These are phyloP conservation scores for Hypoxylon perforatum DNA, from an alignment of 495 filamentous ascomycete genomes.

Conservation along the genomic window DNA sequence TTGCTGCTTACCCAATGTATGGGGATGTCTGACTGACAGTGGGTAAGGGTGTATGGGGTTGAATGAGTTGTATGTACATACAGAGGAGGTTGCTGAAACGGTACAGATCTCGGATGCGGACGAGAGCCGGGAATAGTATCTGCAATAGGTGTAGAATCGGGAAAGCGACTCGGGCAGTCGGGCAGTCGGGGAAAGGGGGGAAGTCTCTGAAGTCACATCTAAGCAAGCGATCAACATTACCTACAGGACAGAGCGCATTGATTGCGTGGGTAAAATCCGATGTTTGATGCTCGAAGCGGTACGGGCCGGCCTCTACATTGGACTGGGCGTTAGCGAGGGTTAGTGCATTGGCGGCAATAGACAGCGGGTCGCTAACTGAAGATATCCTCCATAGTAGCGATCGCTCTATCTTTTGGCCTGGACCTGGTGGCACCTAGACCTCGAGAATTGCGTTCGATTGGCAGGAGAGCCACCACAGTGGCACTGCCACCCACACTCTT, in stretches of 20 bases:
- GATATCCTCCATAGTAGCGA: slow-evolving; percentile 16
- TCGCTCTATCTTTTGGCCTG: too few species aligned
- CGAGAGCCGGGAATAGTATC: slow-evolving; percentile 28
- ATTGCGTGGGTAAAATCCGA: slow-evolving; percentile 24
- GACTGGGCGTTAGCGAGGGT: slow-evolving; percentile 24
- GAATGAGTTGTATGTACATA: background rate
- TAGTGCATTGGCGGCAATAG: slow-evolving; percentile 4
- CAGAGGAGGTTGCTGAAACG: slow-evolving; percentile 12
- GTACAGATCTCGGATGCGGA: slow-evolving; percentile 20
- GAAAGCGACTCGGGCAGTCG: slow-evolving; percentile 22
- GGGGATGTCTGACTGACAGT: slow-evolving; percentile 6
- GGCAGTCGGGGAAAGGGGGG: slow-evolving; percentile 9
- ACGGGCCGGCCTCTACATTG: slow-evolving; percentile 18
- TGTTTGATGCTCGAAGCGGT: slow-evolving; percentile 22
- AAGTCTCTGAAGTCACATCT: slow-evolving; percentile 2
- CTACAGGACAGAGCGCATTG: too few species aligned
- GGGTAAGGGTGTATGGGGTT: too few species aligned
- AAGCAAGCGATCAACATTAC: slow-evolving; percentile 12
- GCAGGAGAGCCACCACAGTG: slow-evolving; percentile 33
- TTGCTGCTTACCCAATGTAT: slow-evolving; percentile 24
- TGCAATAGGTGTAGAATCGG: slow-evolving; percentile 26
- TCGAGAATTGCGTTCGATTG: background rate
- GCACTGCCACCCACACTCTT: slow-evolving; percentile 36
- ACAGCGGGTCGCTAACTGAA: slow-evolving; percentile 18
- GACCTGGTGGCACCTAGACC: too few species aligned